Evolutionary conservation across 139 green algal species (phyloP), one percentile per base, ranked within the genome.

Genomic region (Auxenochlorella protothecoides): DNA sequence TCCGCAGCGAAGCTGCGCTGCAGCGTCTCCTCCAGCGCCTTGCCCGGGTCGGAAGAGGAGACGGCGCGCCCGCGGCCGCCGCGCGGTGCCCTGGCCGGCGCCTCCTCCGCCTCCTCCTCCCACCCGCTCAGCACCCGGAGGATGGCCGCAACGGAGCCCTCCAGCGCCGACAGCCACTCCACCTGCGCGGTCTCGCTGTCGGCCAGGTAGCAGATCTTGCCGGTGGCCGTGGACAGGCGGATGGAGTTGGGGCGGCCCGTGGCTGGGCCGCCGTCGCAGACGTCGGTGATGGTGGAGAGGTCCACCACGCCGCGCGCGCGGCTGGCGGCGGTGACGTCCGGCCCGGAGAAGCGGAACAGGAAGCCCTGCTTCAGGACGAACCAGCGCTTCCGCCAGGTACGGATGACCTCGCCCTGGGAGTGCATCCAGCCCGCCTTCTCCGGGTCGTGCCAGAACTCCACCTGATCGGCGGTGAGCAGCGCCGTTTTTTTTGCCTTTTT

Each of bases 361-460:
- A 87, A 90, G 51, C 89, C 89, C 72, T 81, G 72, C 78, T 97
- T 97, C 27, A 97, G 84, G n/a, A 97, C 85, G 69, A 96, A 95
- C 90, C 90, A 97, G 72, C 92, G 85, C 65, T 89, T 86, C 68
- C 92, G 84, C 92, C 92, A 97, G 4, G 81, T 92, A 69, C 89
- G 90, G 66, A 96, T 84, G 56, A 89, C 73, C 14, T 97, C 92
- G 12, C 89, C 88, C 72, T 97, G 92, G 14, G 77, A 91, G 67
- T 92, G 82, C 78, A 97, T 83, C 90, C 90, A 97, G 15, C 92
- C 92, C 1, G 76, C 79, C 82, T 95, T 96, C 59, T 96, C 92
- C 0, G 91, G 73, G 11, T 68, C 59, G 13, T 74, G 72, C 92
- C 92, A 97, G 73, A 93, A 97, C 76, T 95, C 89, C 13, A 96